Evolutionary conservation across 2,329 filamentous ascomycete genomes (phyloP), one percentile per base, ranked within the genome.

Genomic region (Arthrobotrys conoides): DNA sequence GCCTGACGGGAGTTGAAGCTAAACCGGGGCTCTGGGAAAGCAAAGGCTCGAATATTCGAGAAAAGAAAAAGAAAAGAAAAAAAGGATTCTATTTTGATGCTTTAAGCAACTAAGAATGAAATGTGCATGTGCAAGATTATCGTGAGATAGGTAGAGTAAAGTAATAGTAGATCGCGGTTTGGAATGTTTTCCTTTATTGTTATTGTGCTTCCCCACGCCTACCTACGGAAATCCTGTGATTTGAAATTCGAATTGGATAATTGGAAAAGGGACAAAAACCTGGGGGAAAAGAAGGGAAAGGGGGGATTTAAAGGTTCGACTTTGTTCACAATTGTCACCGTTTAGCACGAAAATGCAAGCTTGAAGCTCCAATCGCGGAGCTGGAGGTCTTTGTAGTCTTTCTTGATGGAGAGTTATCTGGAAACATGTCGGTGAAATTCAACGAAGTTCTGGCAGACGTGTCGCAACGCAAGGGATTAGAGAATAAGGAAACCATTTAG

Each of bases 351-450:
- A 24, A 24, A 46, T n/a, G 41, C 18, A 3, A 24, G 33, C 20
- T 41, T 61, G 67, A 71, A 71, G 67, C 67, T 30, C 53, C 51
- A 67, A 49, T 57, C 66, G 66, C 66, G 66, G 49, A 41, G 64
- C 33, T 36, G 5, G 33, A 8, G 33, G n/a, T n/a, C n/a, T 36
- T 36, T 36, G 59, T 66, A 66, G 61, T 70, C 24, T 61, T 71
- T 67, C 72, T 68, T 77, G 72, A 78, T 78, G 75, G 75, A 78
- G 75, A 78, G 75, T 78, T 78, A 68, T 72, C 5, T 78, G 75
- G 75, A 78, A 78, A 78, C 68, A 72, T 78, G 75, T 78, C 75
- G 75, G 75, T 64, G 75, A 63, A 63, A 77, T 71, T 77, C 44
- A n/a, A 61, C 36, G 57, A 6, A 6, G 53, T 18, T 48, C 27